Base-by-base conservation (phyloP, 2,329 filamentous ascomycete species). In the Fusarium abutilonis region DNA sequence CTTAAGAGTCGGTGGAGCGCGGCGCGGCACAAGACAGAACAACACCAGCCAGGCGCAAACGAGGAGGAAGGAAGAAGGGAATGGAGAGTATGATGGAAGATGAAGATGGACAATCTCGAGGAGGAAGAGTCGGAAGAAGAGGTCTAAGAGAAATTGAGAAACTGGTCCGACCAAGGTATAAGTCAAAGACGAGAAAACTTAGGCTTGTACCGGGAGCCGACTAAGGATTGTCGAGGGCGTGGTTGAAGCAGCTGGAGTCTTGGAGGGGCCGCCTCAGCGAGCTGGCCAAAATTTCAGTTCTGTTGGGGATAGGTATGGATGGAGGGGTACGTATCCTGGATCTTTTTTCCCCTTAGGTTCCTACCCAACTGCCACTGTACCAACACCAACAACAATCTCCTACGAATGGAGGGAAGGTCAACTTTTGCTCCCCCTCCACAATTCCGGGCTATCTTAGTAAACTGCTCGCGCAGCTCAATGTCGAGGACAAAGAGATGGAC, bases 281-380 rank as follows among this genome's bases (percentile, higher is more conserved):
- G 64, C 66, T 60, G 63, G 68, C 66, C 68, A 70, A 70, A 71
- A 71, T 60, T 77, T 76, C 75, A 74, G 75, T 76, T 77, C 73
- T 78, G 73, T 78, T 80, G 77, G 77, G 77, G 77, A 77, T 73
- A 67, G 19, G 19, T 19, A 19, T 19, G 19, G 19, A 19, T 67
- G 64, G 64, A 69, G 66, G 68, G 68, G 66, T 70, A 70, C 68
- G 68, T 70, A 70, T 69, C 68, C 59, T 57, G 41, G 58, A 63
- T 63, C 39, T 59, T 45, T 66, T 64, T 66, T 31, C 45, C 38
- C 42, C 40, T 26, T 19, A 19, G 23, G 23, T 26, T 32, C 35
- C 42, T 44, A 36, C 40, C 15, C 28, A 21, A 32, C 19, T 49
- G 32, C 36, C 36, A 47, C 53, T 29, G 38, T 49, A 54, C 55